phyloP scores from a whole-genome alignment of 345 rosid genomes.

The Draba incana region DNA sequence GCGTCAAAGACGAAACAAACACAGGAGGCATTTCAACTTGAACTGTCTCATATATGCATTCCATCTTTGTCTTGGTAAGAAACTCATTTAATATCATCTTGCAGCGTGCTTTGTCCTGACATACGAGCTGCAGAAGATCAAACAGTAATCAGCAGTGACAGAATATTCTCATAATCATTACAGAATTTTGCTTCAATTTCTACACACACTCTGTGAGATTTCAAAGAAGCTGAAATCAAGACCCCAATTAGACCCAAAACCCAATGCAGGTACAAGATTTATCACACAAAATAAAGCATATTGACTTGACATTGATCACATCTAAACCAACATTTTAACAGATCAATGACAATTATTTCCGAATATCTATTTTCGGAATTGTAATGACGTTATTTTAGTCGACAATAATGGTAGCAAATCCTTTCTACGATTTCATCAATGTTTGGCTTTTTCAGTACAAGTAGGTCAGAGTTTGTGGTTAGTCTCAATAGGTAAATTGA shows the following conservation, averaged over 20 bases:
- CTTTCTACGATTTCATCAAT: neutral
- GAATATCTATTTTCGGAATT: too few species aligned
- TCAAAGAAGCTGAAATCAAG: neutral
- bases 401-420: neutral
- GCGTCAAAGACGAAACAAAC: constrained; percentile 23
- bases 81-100: constrained; percentile 30
- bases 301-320: too few species aligned
- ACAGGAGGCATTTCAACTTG: neutral
- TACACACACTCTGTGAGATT: neutral
- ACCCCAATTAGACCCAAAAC: neutral
- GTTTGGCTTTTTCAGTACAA: too few species aligned
- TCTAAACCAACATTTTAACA: too few species aligned
- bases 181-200: neutral
- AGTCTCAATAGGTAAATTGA: too few species aligned
- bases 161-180: neutral
- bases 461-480: too few species aligned
- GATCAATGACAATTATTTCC: too few species aligned
- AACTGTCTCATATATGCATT: constrained; percentile 4
- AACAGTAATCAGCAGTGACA: neutral
- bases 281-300: neutral
- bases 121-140: constrained; percentile 21
- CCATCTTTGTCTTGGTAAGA: neutral
- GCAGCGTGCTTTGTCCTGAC: constrained; percentile 20
- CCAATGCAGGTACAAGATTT: neutral
- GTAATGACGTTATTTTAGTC: too few species aligned